These are phyloP conservation scores for Parathielavia hyrcaniae DNA, from an alignment of 495 filamentous ascomycete species.

Conservation along the genomic window DNA sequence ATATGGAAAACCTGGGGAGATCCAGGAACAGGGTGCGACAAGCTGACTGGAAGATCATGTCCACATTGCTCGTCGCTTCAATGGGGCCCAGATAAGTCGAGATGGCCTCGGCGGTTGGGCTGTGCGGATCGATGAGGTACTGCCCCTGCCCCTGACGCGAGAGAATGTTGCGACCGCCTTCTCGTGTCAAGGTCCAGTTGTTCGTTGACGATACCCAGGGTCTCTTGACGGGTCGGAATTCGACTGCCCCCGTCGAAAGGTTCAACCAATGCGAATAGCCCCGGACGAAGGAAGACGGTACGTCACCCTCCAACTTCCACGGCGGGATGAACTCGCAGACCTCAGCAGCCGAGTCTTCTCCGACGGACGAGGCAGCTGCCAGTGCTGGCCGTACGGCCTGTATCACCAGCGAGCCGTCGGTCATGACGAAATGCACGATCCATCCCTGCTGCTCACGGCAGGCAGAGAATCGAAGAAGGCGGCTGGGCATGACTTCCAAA, in stretches of 20 bases:
- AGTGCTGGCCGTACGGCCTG: conserved; percentile 3
- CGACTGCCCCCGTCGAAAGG: conserved; percentile 27
- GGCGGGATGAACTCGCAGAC: conserved; percentile 45
- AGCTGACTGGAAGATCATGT: conserved; percentile 12
- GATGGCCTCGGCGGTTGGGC: background rate
- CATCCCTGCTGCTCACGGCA: conserved; percentile 20
- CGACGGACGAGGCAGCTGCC: conserved; percentile 20
- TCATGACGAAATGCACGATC: conserved; percentile 23
- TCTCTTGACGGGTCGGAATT: conserved; percentile 43
- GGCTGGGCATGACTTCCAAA: conserved; percentile 43
- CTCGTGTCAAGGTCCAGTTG: conserved; percentile 14
- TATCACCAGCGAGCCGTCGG: conserved; percentile 9
- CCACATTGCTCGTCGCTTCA: conserved; percentile 5
- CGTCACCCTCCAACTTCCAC: conserved; percentile 34
- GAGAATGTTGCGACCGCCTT: background rate
- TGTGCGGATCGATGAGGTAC: conserved; percentile 12
- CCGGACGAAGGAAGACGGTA: conserved; percentile 44
- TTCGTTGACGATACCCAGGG: conserved; percentile 36
- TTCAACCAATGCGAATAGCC: conserved; percentile 51
- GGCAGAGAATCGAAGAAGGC: conserved; percentile 40
- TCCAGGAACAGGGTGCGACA: background rate
- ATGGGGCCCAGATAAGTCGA: conserved; percentile 10
- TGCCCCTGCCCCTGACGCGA: background rate
- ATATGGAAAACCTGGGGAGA: conserved; percentile 16
- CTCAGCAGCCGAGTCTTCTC: conserved; percentile 8